phyloP scores from a whole-genome alignment of 345 rosid species.

The Moringa oleifera region DNA sequence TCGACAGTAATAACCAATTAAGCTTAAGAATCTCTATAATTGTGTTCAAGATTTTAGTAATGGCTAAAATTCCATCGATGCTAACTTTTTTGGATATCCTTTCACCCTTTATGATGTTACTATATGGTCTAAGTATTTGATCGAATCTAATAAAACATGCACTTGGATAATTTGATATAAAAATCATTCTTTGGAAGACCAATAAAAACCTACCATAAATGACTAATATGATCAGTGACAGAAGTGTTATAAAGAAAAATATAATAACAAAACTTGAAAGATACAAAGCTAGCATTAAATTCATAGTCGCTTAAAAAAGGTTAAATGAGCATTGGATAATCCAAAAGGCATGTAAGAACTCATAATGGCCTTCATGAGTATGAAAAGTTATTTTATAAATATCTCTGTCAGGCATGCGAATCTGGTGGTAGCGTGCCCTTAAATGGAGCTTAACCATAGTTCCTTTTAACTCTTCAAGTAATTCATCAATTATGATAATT shows the following conservation, averaged over 20 bases:
- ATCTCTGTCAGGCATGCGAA: not conserved
- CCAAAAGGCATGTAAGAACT: slow-evolving; percentile 1
- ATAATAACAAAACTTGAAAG: not conserved
- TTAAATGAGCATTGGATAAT: not conserved
- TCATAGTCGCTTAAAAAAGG: slow-evolving; percentile 1
- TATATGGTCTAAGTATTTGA: not conserved
- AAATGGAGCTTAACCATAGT: not conserved
- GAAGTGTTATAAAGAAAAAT: not conserved
- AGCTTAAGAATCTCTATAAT: not conserved
- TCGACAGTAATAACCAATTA: not conserved
- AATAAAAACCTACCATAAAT: not conserved
- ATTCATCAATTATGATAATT: not conserved
- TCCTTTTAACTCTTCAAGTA: not conserved
- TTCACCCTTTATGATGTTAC: not conserved
- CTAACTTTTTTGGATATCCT: not conserved
- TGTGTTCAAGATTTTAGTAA: not conserved
- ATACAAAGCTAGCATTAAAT: not conserved
- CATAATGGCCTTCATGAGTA: too few relatives aligned
- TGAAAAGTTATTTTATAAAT: not conserved
- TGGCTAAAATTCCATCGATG: not conserved
- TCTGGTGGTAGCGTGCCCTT: not conserved
- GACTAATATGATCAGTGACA: not conserved
- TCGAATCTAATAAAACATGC: not conserved
- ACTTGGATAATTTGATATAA: not conserved
- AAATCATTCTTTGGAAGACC: not conserved